phyloP scores from a whole-genome alignment of 75 land plant species.

The Sequoiadendron giganteum region DNA sequence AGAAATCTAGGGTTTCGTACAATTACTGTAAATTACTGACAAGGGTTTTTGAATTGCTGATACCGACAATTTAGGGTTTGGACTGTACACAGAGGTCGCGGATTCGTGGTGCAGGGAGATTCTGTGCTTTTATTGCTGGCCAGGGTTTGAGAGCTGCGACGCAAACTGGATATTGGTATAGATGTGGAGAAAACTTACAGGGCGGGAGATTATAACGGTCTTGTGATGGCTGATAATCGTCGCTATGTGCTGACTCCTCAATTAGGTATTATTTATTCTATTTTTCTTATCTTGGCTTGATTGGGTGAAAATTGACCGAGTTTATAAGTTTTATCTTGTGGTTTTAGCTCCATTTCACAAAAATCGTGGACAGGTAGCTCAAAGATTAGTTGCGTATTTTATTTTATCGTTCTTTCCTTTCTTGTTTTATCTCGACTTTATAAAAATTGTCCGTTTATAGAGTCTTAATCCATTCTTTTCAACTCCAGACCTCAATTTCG shows the following conservation, averaged over 20 bases:
- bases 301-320: not conserved
- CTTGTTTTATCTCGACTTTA: not conserved
- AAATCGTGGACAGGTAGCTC: not conserved
- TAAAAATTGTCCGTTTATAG: not conserved
- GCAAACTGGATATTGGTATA: not conserved
- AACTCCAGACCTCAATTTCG: not conserved
- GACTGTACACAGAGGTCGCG: not conserved
- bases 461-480: not conserved
- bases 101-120: not conserved
- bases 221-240: conserved; percentile 13
- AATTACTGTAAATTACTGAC: not conserved
- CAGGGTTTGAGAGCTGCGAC: not conserved
- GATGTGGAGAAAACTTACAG: not conserved
- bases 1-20: conserved; percentile 4
- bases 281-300: not conserved
- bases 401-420: not conserved
- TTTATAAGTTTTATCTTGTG: too few species aligned
- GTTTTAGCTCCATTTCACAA: not conserved
- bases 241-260: conserved; percentile 3
- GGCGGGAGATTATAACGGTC: not conserved
- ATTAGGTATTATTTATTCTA: not conserved
- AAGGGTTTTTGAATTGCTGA: not conserved
- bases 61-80: not conserved
- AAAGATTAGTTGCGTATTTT: not conserved
- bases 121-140: not conserved